phyloP scores from a whole-genome alignment of 2,329 filamentous ascomycete genomes.

The Cladobotryum protrusum region DNA sequence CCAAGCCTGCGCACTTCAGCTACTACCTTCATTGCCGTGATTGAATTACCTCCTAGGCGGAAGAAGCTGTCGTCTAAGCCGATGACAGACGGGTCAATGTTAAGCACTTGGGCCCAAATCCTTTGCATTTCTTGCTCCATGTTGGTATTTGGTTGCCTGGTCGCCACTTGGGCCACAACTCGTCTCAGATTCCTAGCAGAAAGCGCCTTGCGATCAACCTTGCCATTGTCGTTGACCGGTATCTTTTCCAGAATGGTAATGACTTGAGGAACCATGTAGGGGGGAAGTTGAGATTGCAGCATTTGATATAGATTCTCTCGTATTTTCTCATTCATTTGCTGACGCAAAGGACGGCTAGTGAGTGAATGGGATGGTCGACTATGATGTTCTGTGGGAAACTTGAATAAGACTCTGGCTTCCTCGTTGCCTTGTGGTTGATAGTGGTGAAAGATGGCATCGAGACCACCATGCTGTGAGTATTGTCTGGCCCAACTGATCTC shows the following conservation, averaged over 20 bases:
- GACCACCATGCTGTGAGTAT: constrained; percentile 17
- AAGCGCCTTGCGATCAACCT: constrained; percentile 19
- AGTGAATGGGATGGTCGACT: constrained; percentile 2
- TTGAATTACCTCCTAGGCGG: constrained; percentile 6
- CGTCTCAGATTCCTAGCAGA: neutral
- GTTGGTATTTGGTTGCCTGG: neutral
- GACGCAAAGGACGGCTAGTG: constrained; percentile 15
- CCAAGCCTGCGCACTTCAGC: neutral
- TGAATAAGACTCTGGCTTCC: constrained; percentile 13
- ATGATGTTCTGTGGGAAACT: constrained; percentile 18
- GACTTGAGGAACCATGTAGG: constrained; percentile 21
- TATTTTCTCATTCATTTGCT: constrained; percentile 4
- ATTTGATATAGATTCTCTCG: neutral
- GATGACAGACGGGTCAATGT: neutral
- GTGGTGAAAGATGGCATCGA: constrained; percentile 29
- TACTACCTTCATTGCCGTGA: constrained; percentile 1
- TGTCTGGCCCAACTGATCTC: constrained; percentile 40
- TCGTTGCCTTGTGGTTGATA: constrained; percentile 16
- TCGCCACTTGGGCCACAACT: neutral
- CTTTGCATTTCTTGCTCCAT: neutral
- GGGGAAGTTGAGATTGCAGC: constrained; percentile 12
- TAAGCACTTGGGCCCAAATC: constrained; percentile 4
- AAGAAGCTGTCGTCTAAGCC: constrained; percentile 14
- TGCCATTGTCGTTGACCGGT: constrained; percentile 21
- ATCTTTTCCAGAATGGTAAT: constrained; percentile 19